Conservation (phyloP, 495 filamentous ascomycete genomes). For the Podospora appendiculata region DNA sequence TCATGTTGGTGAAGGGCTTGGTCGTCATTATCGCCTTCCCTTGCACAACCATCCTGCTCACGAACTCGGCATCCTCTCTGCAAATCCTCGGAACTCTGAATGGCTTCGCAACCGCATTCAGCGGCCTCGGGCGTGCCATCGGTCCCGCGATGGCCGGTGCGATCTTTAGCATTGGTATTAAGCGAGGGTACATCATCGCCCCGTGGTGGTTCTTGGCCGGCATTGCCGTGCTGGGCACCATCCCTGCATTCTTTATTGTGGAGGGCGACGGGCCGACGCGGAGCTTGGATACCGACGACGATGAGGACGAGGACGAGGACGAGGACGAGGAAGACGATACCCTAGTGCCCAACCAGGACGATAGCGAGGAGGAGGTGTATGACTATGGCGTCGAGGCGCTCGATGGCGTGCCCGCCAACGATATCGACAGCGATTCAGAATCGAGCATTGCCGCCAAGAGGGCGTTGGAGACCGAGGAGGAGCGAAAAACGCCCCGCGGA, state of each 20-base stretch:
- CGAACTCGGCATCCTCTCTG: slow-evolving; percentile 72
- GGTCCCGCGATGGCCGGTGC: slow-evolving; percentile 65
- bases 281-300: slow-evolving; percentile 17
- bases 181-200: slow-evolving; percentile 60
- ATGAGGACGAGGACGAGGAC: slow-evolving; percentile 31
- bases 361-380: background rate
- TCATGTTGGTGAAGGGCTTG: slow-evolving; percentile 63
- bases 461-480: too few species aligned
- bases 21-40: slow-evolving; percentile 77
- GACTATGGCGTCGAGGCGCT: too few species aligned
- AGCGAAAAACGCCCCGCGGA: too few species aligned
- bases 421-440: too few species aligned
- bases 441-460: too few species aligned
- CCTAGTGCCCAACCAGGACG: background rate
- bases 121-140: slow-evolving; percentile 65
- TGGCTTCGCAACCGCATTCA: slow-evolving; percentile 73
- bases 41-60: slow-evolving; percentile 79
- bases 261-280: slow-evolving; percentile 68
- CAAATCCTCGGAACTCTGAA: slow-evolving; percentile 81
- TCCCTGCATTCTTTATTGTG: slow-evolving; percentile 62
- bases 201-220: slow-evolving; percentile 70
- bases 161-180: slow-evolving; percentile 63
- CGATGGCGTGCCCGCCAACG: too few species aligned
- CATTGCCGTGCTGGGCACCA: slow-evolving; percentile 51
- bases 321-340: background rate